Evolutionary conservation across 139 green algal genomes (phyloP), one percentile per base, ranked within the genome.

Genomic region (Picochlorum costavermella): DNA sequence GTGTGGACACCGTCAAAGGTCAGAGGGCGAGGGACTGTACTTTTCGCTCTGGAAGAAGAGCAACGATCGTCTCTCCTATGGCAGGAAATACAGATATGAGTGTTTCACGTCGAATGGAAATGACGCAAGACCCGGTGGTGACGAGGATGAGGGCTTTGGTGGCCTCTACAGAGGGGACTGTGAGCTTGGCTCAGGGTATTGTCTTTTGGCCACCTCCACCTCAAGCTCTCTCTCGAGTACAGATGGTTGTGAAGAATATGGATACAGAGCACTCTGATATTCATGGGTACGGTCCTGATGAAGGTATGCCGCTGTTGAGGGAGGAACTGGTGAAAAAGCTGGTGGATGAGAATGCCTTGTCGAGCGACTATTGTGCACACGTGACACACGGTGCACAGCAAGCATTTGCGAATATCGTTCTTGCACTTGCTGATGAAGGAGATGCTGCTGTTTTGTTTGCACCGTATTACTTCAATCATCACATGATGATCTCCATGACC

Each of bases 401-500:
- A 75, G 86, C 79, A 14, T 96, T 96, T 53, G 72, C 82, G 4
- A 96, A 96, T 70, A 62, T 91, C 8, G 76, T 96, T 56, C 67
- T 96, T 12, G 70, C 84, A 0, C 70, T 96, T 43, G 71, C 75
- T 17, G 92, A 97, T 50, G 59, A 67, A 2, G 17, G 49, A 9
- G 83, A 94, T 68, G 23, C 61, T 1, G 79, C 84, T 5, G 90
- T 90, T 20, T 79, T 98, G 25, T 97, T 97, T 74, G 74, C 50
- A 49, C 92, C 92, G 9, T 95, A 90, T 73, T 98, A 97, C 78
- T 98, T 97, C 81, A 97, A 98, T 74, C 88, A 96, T 70, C 72
- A 86, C 12, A 96, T 96, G 90, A 79, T 83, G 6, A 50, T 90
- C 25, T 74, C 84, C 50, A 90, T 90, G 83, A 83, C 76, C 10